phyloP scores from a whole-genome alignment of 495 filamentous ascomycete species.

The Barbatosphaeria neglecta region DNA sequence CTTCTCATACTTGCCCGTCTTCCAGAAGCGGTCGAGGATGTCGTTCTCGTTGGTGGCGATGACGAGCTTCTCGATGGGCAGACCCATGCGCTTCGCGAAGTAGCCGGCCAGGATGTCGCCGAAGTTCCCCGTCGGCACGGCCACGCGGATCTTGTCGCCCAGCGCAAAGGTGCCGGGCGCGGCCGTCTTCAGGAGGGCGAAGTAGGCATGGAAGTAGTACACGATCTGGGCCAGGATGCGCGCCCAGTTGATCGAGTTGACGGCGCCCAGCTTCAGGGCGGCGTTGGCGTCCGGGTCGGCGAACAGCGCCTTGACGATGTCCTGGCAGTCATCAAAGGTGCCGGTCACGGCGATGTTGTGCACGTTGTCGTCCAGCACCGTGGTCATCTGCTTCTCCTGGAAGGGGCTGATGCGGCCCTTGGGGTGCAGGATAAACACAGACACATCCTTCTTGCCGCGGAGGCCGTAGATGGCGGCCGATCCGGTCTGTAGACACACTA shows the following conservation, averaged over 20 bases:
- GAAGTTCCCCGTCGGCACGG: constrained; percentile 90
- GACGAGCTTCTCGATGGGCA: constrained; percentile 71
- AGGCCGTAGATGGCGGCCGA: constrained; percentile 96
- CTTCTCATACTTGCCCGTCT: constrained; percentile 73
- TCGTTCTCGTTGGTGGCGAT: constrained; percentile 92
- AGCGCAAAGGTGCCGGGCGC: constrained; percentile 36
- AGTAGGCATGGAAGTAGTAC: constrained; percentile 89
- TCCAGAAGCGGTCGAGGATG: constrained; percentile 76
- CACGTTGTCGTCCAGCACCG: constrained; percentile 74
- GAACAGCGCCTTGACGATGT: constrained; percentile 89
- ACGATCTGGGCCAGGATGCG: constrained; percentile 87
- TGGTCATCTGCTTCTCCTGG: constrained; percentile 94
- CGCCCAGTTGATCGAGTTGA: constrained; percentile 87
- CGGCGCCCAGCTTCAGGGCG: constrained; percentile 64
- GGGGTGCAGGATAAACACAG: constrained; percentile 80
- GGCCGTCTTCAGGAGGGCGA: constrained; percentile 50
- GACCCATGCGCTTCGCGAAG: constrained; percentile 83
- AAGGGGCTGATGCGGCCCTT: constrained; percentile 73
- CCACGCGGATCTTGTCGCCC: constrained; percentile 57
- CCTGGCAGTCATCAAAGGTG: constrained; percentile 94
- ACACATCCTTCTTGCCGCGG: constrained; percentile 91
- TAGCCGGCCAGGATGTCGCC: constrained; percentile 92
- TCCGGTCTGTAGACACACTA: constrained; percentile 43
- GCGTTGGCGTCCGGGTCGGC: constrained; percentile 63
- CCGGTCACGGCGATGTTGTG: constrained; percentile 79